Conservation (phyloP, 768 basidiomycete species). For the Panellus pusillus region DNA sequence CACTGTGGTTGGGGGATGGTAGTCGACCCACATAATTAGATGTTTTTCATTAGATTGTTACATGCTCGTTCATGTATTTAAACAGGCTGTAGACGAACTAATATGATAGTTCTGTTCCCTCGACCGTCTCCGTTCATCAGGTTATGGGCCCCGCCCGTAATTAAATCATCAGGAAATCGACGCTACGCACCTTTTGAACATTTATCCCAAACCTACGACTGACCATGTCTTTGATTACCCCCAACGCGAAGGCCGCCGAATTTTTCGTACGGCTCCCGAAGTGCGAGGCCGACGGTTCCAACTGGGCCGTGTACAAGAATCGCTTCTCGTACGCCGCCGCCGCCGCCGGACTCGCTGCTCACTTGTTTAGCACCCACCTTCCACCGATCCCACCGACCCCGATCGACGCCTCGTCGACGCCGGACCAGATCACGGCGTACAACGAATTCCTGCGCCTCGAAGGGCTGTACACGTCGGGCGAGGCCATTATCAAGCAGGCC, state of each 20-base stretch:
- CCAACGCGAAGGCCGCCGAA: not conserved
- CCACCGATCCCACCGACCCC: not conserved
- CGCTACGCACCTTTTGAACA: too few species aligned
- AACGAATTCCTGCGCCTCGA: too few species aligned
- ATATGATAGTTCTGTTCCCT: too few species aligned
- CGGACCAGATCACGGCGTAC: too few species aligned
- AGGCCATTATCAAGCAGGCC: constrained; percentile 23
- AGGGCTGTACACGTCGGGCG: constrained; percentile 16
- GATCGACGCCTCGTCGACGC: too few species aligned
- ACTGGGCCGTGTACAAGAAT: constrained; percentile 15
- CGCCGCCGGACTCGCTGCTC: constrained; percentile 1
- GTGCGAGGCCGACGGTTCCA: constrained; percentile 19
- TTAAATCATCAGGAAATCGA: not conserved
- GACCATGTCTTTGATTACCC: not conserved
- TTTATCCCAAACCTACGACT: not conserved
- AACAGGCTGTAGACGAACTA: too few species aligned
- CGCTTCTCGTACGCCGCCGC: constrained; percentile 11
- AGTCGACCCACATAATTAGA: too few species aligned
- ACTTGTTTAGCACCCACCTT: not conserved
- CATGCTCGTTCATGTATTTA: too few species aligned
- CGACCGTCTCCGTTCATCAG: not conserved
- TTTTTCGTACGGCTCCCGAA: constrained; percentile 2
- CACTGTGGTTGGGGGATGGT: too few species aligned
- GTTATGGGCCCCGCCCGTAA: constrained; percentile 5
- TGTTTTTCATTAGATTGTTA: too few species aligned